Base-by-base conservation (phyloP, 257 asterid genomes). In the Lithospermum erythrorhizon region DNA sequence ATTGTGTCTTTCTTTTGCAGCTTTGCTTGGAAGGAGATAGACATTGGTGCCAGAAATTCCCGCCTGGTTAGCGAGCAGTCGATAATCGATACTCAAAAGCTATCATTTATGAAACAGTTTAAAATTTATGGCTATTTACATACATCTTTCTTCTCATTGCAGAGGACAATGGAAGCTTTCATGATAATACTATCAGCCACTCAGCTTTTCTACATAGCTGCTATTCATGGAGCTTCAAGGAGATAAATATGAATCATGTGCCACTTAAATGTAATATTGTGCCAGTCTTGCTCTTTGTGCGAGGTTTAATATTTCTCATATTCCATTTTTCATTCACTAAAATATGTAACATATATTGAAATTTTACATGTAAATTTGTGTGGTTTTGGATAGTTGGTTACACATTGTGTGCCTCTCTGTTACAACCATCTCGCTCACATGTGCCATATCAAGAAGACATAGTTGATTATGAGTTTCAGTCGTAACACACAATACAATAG, bases 91-190 rank as follows among this genome's bases (percentile, higher is more conserved):
- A 41, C 49, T 35, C 45, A 35, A 41, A 41, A 18, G 49, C 17
- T 41, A 41, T 41, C 49, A 41, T 41, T 41, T 11, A 25, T 57
- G 9, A 55, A 55, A 21, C 51, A 25, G 21, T 52, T 56, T 16
- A 0, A 3, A 53, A 55, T 15, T 19, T 47, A 55, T 16, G 21
- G 52, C 56, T 19, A 9, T 30, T 47, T 20, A 18, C 35, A 13
- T 9, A 48, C 11, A 53, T 27, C 16, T 24, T 35, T 27, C 1
- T 25, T 58, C n/a, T 30, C 51, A 21, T 17, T 68, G 51, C 95
- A 93, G 98, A 82, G 74, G 70, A 93, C 98, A 68, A 78, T 89
- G 95, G 98, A 93, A 79, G 98, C 94, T 41, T 93, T 93, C 82
- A 53, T 84, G 23, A 89, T 89, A 18, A 89, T 89, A 63, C 82